phyloP scores from a whole-genome alignment of 257 asterid species.

The Jasminum sambac region DNA sequence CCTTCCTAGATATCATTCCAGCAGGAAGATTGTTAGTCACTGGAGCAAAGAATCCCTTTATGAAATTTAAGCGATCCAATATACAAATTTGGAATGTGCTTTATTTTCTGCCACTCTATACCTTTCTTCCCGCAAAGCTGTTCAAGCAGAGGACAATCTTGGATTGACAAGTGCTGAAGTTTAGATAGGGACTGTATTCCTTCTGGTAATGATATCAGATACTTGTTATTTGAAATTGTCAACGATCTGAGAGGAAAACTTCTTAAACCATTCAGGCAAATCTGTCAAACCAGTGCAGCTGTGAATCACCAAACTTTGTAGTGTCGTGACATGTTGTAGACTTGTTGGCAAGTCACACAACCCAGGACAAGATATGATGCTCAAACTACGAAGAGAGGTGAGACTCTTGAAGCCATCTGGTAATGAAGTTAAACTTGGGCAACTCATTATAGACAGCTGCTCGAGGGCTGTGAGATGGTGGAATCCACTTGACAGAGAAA shows the following conservation, averaged over 20 bases:
- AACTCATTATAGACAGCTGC: constrained; percentile 31
- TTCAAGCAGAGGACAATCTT: constrained; percentile 34
- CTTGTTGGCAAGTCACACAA: constrained; percentile 19
- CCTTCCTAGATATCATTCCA: not conserved
- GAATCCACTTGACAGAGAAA: constrained; percentile 18
- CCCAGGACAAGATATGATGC: constrained; percentile 27
- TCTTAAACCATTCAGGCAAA: constrained; percentile 32
- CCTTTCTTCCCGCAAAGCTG: constrained; percentile 28
- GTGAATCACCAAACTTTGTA: constrained; percentile 28
- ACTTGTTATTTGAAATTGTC: constrained; percentile 26
- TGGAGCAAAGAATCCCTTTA: not conserved
- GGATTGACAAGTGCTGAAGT: constrained; percentile 34
- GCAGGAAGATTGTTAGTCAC: not conserved
- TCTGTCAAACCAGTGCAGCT: constrained; percentile 23
- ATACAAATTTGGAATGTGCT: constrained; percentile 27
- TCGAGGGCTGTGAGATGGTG: constrained; percentile 31
- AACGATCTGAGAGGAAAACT: constrained; percentile 32
- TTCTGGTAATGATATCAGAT: constrained; percentile 28
- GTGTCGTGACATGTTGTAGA: constrained; percentile 25
- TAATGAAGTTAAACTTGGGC: constrained; percentile 21
- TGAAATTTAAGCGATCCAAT: constrained; percentile 9
- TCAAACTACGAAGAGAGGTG: constrained; percentile 23
- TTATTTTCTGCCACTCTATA: constrained; percentile 28
- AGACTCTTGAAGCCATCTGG: constrained; percentile 18
- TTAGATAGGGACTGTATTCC: constrained; percentile 21